Evolutionary conservation across 495 filamentous ascomycete genomes (phyloP).

Genomic region (Penicillium arizonense): DNA sequence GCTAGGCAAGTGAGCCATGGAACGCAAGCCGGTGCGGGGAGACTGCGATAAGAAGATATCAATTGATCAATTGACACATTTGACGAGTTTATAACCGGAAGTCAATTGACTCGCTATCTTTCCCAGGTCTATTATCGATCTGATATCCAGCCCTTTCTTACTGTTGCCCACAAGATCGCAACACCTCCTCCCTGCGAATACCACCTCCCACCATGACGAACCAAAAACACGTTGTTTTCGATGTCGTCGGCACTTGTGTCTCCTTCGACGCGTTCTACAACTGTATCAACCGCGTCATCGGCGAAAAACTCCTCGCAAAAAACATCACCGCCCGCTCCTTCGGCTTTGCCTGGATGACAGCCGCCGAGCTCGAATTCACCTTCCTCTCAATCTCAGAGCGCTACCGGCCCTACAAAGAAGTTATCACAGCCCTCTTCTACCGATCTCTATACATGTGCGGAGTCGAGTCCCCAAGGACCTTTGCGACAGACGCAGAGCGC

Average conservation of each 20-base stretch:
- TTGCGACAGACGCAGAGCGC: constrained; percentile 36
- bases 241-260: constrained; percentile 45
- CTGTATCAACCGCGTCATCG: constrained; percentile 28
- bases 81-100: background rate
- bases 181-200: background rate
- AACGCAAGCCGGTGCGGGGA: background rate
- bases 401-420: constrained; percentile 32
- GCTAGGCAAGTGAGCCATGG: background rate
- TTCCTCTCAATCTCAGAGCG: constrained; percentile 39
- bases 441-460: constrained; percentile 38
- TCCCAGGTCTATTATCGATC: no score
- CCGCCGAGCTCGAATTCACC: constrained; percentile 42
- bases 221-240: constrained; percentile 41
- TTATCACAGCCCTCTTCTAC: constrained; percentile 38
- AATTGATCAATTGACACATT: background rate
- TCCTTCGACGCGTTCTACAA: constrained; percentile 36
- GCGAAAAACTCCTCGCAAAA: constrained; percentile 25
- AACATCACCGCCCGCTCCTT: constrained; percentile 33
- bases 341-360: constrained; percentile 42
- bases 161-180: no score
- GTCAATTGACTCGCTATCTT: no score
- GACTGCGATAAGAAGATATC: background rate
- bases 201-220: constrained; percentile 7
- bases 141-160: no score
- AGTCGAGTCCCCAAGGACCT: constrained; percentile 29